A percentile compares a stretch with the other conserved stretches of the same genome.
Conservation (phyloP, 768 basidiomycete genomes). For the Tephrocybe sp. region DNA sequence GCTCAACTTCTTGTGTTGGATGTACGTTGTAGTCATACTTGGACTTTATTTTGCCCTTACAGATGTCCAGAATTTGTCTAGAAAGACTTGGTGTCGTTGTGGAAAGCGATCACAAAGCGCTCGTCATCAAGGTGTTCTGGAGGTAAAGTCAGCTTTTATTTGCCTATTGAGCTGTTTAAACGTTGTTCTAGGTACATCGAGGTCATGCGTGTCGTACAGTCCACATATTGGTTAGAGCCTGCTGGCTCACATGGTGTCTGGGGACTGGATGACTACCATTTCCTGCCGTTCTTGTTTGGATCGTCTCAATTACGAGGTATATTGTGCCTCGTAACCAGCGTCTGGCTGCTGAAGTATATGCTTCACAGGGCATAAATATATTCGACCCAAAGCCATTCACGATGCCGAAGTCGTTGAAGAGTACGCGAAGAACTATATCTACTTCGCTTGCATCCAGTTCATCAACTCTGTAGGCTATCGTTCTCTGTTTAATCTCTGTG, state of each 20-base stretch:
- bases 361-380: conserved; percentile 75
- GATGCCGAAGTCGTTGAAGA: conserved; percentile 90
- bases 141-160: conserved; percentile 38
- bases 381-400: conserved; percentile 90
- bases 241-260: conserved; percentile 99
- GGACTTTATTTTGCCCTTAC: neutral
- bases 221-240: conserved; percentile 95
- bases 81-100: conserved; percentile 64
- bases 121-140: conserved; percentile 91
- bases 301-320: conserved; percentile 71
- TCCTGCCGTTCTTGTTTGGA: conserved; percentile 88
- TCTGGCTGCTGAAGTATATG: neutral
- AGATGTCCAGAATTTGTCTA: conserved; percentile 66
- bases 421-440: conserved; percentile 92
- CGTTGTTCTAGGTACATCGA: conserved; percentile 71
- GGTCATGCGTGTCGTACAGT: conserved; percentile 84
- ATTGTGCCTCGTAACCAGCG: neutral
- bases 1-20: conserved; percentile 94
- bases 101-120: conserved; percentile 63
- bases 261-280: conserved; percentile 97
- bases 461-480: conserved; percentile 77
- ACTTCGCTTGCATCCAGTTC: conserved; percentile 93
- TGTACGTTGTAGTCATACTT: conserved; percentile 51
- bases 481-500: neutral
- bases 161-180: conserved; percentile 9